These are phyloP conservation scores for Magnaporthiopsis incrustans DNA, from an alignment of 2,329 filamentous ascomycete genomes.

Conservation along the genomic window DNA sequence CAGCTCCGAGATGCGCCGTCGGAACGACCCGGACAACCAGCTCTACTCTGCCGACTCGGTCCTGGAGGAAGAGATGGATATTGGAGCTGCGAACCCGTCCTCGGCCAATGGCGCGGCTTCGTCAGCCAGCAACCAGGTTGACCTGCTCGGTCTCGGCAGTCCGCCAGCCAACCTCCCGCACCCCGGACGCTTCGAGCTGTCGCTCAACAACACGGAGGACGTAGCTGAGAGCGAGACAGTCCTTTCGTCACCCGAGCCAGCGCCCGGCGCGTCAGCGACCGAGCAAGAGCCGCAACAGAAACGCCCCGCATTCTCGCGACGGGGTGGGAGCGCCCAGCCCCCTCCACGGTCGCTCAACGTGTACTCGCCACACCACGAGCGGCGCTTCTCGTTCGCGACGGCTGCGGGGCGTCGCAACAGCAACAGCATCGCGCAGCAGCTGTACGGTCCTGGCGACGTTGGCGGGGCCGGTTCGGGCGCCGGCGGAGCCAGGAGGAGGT, in stretches of 20 bases:
- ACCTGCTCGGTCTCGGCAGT: slow-evolving; percentile 62
- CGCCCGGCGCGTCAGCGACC: neutral
- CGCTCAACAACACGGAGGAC: slow-evolving; percentile 31
- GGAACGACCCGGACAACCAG: slow-evolving; percentile 17
- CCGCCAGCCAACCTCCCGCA: slow-evolving; percentile 62
- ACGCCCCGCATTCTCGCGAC: slow-evolving; percentile 1
- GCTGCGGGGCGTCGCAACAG: slow-evolving; percentile 38
- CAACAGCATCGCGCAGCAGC: slow-evolving; percentile 43
- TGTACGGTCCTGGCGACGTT: slow-evolving; percentile 30
- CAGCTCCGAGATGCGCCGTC: slow-evolving; percentile 74
- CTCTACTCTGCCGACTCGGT: neutral
- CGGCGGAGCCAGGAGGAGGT: slow-evolving; percentile 13
- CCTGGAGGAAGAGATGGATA: slow-evolving; percentile 86
- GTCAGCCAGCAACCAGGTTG: slow-evolving; percentile 33
- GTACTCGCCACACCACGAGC: slow-evolving; percentile 39
- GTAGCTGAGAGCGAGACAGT: neutral
- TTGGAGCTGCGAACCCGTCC: slow-evolving; percentile 60
- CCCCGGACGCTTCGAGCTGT: slow-evolving; percentile 62
- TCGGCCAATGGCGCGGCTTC: slow-evolving; percentile 18
- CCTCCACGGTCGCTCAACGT: slow-evolving; percentile 28
- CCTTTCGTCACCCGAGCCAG: slow-evolving; percentile 4
- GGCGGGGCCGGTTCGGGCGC: slow-evolving; percentile 14
- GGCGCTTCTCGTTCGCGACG: slow-evolving; percentile 47
- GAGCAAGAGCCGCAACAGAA: slow-evolving; percentile 12
- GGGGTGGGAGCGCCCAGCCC: slow-evolving; percentile 21